These are phyloP conservation scores for Camellia granthamiana DNA, from an alignment of 148 eudicot species.

Conservation along the genomic window DNA sequence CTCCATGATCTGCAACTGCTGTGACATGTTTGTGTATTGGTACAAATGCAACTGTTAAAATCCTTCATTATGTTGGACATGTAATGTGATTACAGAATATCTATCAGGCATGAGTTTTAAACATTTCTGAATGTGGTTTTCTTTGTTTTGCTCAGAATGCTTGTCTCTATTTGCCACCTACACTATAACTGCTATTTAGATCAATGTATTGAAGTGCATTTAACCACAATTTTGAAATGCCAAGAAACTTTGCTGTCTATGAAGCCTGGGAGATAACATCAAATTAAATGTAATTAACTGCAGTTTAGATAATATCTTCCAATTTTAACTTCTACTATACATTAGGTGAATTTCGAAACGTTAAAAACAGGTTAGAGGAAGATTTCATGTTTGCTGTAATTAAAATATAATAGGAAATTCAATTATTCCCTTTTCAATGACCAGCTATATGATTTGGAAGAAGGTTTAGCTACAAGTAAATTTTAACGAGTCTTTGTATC, in stretches of 20 bases:
- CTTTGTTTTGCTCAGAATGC: neutral
- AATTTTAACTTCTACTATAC: neutral
- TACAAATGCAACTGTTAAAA: neutral
- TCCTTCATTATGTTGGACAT: neutral
- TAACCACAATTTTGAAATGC: neutral
- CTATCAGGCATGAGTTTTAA: neutral
- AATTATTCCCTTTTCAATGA: no score
- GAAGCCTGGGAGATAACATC: neutral
- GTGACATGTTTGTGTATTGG: neutral
- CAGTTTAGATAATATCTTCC: neutral
- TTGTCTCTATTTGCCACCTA: no score
- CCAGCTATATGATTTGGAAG: no score
- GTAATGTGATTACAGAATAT: neutral
- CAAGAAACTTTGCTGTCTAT: conserved; percentile 1
- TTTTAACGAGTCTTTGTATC: no score
- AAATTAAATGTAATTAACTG: neutral
- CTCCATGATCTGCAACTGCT: neutral
- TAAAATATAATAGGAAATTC: no score
- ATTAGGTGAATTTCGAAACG: neutral
- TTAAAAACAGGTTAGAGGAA: no score
- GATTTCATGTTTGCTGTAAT: neutral
- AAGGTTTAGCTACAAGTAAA: no score
- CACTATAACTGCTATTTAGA: no score
- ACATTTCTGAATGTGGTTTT: neutral
- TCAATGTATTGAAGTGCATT: no score